Evolutionary conservation across 2,329 filamentous ascomycete genomes (phyloP), one percentile per base, ranked within the genome.

Genomic region (Fusarium veterinarium): DNA sequence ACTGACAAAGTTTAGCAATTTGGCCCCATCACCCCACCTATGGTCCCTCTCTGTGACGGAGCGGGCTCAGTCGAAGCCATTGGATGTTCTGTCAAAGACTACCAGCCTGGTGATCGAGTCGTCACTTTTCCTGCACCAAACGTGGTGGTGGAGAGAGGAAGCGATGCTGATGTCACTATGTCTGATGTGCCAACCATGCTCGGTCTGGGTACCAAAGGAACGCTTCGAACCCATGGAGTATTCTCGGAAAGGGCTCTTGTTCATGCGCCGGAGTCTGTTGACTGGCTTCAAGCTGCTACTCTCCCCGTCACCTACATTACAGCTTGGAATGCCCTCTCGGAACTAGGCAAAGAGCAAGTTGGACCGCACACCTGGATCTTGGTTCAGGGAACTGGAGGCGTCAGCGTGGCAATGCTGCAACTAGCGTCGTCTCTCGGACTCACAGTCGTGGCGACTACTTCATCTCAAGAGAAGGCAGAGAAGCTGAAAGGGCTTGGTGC

Each of bases 241-340:
- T 91, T 90, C 76, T 81, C 87, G 30, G 88, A 91, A 77, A 86
- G 64, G 13, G 88, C 87, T 14, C 84, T 92, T 17, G 86, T 91
- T 6, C 79, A 82, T 65, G 82, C 85, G 56, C 89, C 90, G 0
- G 71, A 71, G 28, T 83, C 83, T 45, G 77, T 88, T 13, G 80
- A 75, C 41, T 82, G 75, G 64, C 46, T 73, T 13, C 70, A 75
- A 66, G 85, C 85, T 11, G 81, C 84, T 8, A 86, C 84, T 11
- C 72, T 89, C 31, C 83, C 85, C 0, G 87, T 87, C 69, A 85
- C 85, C 3, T 83, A 82, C 6, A 73, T 86, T 48, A 88, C 87
- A 2, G 87, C 87, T 0, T 88, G 84, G 84, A 88, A 87, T 78
- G 81, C 83, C 6, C 79, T 90, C 58, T 86, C 86, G 56, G 86